phyloP scores from a whole-genome alignment of 2,329 filamentous ascomycete species.

The Cercospora sp. region DNA sequence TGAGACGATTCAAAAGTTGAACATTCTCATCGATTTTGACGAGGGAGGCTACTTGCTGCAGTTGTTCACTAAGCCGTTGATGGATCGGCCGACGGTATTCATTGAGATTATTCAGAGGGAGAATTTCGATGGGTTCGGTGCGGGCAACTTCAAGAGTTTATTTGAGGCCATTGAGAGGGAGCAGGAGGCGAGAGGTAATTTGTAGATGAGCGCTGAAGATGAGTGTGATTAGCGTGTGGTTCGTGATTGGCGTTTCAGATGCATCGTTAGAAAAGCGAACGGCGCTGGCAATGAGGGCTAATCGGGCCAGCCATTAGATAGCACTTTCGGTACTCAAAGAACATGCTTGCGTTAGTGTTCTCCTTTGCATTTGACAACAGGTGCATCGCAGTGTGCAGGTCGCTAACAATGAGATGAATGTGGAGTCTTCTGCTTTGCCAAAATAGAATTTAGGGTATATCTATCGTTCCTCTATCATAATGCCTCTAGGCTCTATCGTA shows the following conservation, averaged over 20 bases:
- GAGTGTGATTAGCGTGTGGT: not conserved
- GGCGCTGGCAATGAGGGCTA: not conserved
- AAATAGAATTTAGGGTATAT: not conserved
- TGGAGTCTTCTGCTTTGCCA: not conserved
- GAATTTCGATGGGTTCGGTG: constrained; percentile 87
- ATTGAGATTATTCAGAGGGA: constrained; percentile 94
- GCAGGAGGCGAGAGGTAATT: constrained; percentile 80
- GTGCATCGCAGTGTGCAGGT: not conserved
- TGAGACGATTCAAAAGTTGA: constrained; percentile 70
- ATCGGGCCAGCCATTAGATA: not conserved
- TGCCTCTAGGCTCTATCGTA: not conserved
- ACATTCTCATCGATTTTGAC: constrained; percentile 94
- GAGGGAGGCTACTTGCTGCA: constrained; percentile 81
- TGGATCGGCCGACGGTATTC: constrained; percentile 94
- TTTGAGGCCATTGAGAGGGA: constrained; percentile 96
- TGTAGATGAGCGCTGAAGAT: constrained; percentile 42
- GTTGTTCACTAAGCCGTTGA: constrained; percentile 67
- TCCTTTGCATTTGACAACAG: not conserved
- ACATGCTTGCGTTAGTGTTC: not conserved
- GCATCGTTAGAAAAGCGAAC: not conserved
- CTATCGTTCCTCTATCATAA: not conserved
- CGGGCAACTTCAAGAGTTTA: constrained; percentile 91
- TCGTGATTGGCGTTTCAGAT: not conserved
- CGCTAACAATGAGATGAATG: too few species aligned
- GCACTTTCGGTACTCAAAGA: not conserved